Conservation (phyloP, 495 filamentous ascomycete genomes). For the Xylaria curta region DNA sequence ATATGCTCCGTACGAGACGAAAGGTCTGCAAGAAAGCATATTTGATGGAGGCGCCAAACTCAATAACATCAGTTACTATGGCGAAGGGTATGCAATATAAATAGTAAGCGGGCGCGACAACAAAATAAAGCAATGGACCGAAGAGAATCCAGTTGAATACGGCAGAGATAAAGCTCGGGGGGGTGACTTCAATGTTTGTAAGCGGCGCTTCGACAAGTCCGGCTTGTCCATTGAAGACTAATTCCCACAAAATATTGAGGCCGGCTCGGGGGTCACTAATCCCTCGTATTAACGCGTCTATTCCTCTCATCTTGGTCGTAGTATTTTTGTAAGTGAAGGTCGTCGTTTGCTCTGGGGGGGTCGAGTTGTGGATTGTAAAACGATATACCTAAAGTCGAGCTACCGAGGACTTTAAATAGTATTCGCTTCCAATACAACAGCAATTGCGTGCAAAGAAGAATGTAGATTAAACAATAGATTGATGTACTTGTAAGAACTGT, state of each 20-base stretch:
- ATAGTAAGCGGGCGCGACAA: neutral
- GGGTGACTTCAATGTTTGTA: neutral
- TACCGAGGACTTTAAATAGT: neutral
- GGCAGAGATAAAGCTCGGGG: neutral
- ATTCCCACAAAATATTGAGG: neutral
- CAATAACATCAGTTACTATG: no score
- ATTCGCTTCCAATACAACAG: neutral
- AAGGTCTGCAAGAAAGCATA: neutral
- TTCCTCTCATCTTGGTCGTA: neutral
- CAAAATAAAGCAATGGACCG: neutral
- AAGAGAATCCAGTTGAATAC: neutral
- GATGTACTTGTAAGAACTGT: neutral
- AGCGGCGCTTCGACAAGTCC: neutral
- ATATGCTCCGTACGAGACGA: neutral
- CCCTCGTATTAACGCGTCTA: neutral
- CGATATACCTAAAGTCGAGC: neutral
- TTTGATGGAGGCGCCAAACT: no score
- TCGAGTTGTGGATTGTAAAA: neutral
- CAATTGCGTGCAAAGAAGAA: neutral
- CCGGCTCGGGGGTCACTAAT: neutral
- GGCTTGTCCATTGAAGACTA: neutral
- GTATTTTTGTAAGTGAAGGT: neutral
- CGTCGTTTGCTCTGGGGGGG: neutral
- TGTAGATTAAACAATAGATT: neutral
- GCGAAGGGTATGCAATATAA: neutral